Base-by-base conservation (phyloP, 371 early-diverging fungal genomes). In the Mucor racemosus region DNA sequence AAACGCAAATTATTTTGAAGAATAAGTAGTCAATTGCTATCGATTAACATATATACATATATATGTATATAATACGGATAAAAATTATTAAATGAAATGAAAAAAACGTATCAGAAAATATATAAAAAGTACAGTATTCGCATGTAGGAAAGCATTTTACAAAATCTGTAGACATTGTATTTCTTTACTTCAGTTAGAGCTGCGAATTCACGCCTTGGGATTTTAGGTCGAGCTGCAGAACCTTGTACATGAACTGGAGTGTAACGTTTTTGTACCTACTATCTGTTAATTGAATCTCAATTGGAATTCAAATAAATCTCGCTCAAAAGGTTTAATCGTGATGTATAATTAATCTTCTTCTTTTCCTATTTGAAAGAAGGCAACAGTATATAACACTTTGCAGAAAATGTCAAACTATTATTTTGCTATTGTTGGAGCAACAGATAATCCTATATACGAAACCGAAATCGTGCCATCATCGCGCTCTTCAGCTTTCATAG, bases 381-480 rank as follows among this genome's bases (percentile, higher is more conserved):
- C 26, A 26, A 3, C 26, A 26, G 1, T 8, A 46, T 8, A 46
- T 19, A 19, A 19, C 19, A 46, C 8, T 8, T 8, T 26, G 19
- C 3, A 19, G 4, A 65, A 4, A 9, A 90, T 91, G 91, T 79
- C 89, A 19, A 65, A 74, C 19, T 94, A 91, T 60, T 96, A 97
- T 75, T 96, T 97, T 87, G 95, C 88, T 38, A 95, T 97, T 73
- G 94, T 97, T 36, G 96, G 96, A 17, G 90, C 92, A 56, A 91
- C 92, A 54, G 97, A 97, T 80, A 91, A 91, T 68, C 98, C 98
- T 38, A 84, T 97, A 54, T 97, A 94, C 77, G 98, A 97, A 74
- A 89, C 94, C 46, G 97, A 97, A 68, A 88, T 95, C 65, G 90
- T 89, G 14, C 73, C 82, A 48, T 81, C 84, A 26, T 81, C 86